phyloP scores from a whole-genome alignment of 257 asterid species.

The Przewalskia tangutica region DNA sequence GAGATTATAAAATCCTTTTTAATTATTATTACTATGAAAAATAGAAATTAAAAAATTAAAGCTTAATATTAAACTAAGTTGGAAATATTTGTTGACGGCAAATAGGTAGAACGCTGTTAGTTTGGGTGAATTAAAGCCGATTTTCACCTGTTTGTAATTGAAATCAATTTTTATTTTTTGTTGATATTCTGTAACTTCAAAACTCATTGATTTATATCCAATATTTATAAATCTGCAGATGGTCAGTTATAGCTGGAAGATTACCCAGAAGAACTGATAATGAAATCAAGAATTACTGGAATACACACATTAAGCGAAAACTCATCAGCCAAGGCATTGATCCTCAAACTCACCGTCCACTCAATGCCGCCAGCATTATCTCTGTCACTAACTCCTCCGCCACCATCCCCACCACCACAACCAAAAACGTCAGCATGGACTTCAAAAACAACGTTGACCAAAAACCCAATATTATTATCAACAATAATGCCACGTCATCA shows the following conservation, averaged over 20 bases:
- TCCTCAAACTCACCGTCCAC: slow-evolving; percentile 69
- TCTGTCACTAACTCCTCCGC: background rate
- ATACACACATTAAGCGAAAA: slow-evolving; percentile 79
- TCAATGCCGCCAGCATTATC: slow-evolving; percentile 18
- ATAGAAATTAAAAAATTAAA: background rate
- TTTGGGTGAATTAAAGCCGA: background rate
- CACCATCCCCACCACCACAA: background rate
- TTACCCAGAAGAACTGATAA: slow-evolving; percentile 84
- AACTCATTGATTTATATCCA: background rate
- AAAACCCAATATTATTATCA: slow-evolving; percentile 11
- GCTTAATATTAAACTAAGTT: background rate
- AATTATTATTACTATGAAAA: background rate
- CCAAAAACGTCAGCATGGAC: slow-evolving; percentile 30
- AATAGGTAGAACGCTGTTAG: background rate
- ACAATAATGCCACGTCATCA: background rate
- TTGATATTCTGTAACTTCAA: too few species aligned
- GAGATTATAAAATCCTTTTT: background rate
- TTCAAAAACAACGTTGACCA: slow-evolving; percentile 25
- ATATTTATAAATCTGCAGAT: slow-evolving; percentile 22
- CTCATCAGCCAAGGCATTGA: slow-evolving; percentile 76
- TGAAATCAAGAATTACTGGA: slow-evolving; percentile 88
- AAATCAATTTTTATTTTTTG: background rate
- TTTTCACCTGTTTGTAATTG: too few species aligned
- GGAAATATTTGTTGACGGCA: background rate
- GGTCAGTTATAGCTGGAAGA: slow-evolving; percentile 89